phyloP scores from a whole-genome alignment of 2,329 filamentous ascomycete species.

The Clathrospora elynae region DNA sequence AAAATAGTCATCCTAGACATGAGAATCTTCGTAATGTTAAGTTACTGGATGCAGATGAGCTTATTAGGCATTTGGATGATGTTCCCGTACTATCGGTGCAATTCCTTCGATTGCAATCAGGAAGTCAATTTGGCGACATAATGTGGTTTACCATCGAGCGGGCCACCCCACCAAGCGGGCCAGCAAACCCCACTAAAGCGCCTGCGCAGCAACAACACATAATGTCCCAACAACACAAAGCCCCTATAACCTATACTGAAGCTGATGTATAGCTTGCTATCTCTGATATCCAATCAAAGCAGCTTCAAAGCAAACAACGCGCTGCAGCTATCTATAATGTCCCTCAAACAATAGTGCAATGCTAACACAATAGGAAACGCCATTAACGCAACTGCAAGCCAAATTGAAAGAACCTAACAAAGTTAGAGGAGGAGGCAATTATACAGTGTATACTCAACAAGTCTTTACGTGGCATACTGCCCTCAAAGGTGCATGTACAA shows the following conservation, averaged over 20 bases:
- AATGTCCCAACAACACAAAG: slow-evolving; percentile 9
- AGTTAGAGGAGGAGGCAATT: slow-evolving; percentile 25
- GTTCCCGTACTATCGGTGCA: slow-evolving; percentile 56
- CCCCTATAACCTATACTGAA: slow-evolving; percentile 3
- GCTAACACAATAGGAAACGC: background rate
- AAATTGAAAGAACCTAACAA: slow-evolving; percentile 18
- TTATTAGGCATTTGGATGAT: slow-evolving; percentile 62
- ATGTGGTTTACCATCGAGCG: slow-evolving; percentile 8
- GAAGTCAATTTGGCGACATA: too few relatives aligned
- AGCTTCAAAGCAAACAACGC: background rate
- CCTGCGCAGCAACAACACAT: slow-evolving; percentile 1
- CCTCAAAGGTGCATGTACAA: slow-evolving; percentile 1
- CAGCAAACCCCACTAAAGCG: background rate
- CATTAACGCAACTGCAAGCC: slow-evolving; percentile 18
- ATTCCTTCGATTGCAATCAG: slow-evolving; percentile 67
- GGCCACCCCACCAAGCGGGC: background rate
- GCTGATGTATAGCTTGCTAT: slow-evolving; percentile 10
- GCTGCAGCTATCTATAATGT: slow-evolving; percentile 10
- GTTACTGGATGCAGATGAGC: too few relatives aligned
- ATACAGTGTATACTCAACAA: slow-evolving; percentile 15
- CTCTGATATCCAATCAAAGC: slow-evolving; percentile 2
- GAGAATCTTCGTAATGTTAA: background rate
- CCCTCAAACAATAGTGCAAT: background rate
- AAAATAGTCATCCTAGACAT: slow-evolving; percentile 48
- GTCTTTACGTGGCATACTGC: background rate